phyloP scores from a whole-genome alignment of 1,284 basidiomycete genomes.

The Heterobasidion occidentale region DNA sequence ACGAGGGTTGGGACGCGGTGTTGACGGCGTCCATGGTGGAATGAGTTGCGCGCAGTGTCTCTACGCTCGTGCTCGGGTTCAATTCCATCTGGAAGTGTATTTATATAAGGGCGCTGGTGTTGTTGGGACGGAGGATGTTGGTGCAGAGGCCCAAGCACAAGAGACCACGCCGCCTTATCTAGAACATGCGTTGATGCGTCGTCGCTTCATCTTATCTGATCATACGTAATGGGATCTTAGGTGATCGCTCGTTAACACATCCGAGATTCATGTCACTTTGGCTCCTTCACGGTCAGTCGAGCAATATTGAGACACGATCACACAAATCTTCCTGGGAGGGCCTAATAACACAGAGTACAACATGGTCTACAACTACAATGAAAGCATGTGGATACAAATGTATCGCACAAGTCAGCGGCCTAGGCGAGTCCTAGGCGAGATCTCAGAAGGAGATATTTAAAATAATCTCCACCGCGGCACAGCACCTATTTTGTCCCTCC shows the following conservation, averaged over 20 bases:
- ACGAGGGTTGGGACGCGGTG: slow-evolving; percentile 23
- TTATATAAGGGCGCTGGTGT: not conserved
- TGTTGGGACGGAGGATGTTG: not conserved
- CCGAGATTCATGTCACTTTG: not conserved
- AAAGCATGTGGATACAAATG: too few relatives aligned
- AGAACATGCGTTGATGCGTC: not conserved
- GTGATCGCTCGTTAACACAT: not conserved
- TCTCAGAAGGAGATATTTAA: too few relatives aligned
- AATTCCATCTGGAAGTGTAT: slow-evolving; percentile 3
- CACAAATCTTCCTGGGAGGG: too few relatives aligned
- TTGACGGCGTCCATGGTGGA: slow-evolving; percentile 15
- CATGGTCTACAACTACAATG: too few relatives aligned
- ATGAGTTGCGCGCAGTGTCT: slow-evolving; percentile 30
- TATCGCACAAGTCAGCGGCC: too few relatives aligned
- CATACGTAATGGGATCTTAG: not conserved
- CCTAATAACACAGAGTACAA: too few relatives aligned
- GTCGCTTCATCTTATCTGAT: not conserved
- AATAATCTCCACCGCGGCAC: too few relatives aligned
- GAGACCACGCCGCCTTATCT: not conserved
- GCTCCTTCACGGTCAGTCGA: too few relatives aligned
- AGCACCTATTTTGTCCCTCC: too few relatives aligned
- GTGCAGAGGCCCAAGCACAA: not conserved
- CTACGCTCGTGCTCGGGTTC: slow-evolving; percentile 26
- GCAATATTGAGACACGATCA: too few relatives aligned
- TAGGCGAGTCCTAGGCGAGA: too few relatives aligned